Conservation (phyloP, 2,329 filamentous ascomycete genomes). For the Ceratocystis ficicola region DNA sequence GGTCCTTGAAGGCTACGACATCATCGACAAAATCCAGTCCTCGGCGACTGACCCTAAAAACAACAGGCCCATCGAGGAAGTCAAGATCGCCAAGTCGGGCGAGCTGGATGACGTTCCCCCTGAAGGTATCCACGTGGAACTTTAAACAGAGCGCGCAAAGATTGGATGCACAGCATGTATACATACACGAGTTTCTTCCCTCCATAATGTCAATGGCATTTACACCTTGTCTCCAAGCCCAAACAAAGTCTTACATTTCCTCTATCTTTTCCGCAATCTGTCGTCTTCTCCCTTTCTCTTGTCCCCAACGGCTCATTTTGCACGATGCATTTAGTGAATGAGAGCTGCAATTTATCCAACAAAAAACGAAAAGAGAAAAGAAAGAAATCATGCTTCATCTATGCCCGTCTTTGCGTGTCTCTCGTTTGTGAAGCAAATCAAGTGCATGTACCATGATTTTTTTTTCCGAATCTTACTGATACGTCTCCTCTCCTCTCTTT, state of each 20-base stretch:
- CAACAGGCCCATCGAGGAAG: slow-evolving; percentile 55
- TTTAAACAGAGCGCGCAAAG: slow-evolving; percentile 41
- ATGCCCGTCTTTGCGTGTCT: slow-evolving; percentile 13
- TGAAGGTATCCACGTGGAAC: slow-evolving; percentile 89
- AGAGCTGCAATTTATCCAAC: neutral
- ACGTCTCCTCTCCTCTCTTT: slow-evolving; percentile 1
- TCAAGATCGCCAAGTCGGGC: slow-evolving; percentile 75
- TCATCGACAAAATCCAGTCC: slow-evolving; percentile 69
- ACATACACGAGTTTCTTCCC: neutral
- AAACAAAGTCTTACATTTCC: neutral
- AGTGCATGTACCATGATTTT: neutral
- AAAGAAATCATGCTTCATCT: neutral
- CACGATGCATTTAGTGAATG: slow-evolving; percentile 11
- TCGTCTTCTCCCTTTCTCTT: neutral
- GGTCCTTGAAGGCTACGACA: slow-evolving; percentile 72
- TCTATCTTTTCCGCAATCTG: neutral
- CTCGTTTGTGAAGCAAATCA: slow-evolving; percentile 5
- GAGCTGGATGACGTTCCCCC: slow-evolving; percentile 61
- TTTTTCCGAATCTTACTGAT: slow-evolving; percentile 18
- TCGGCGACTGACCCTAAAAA: slow-evolving; percentile 45
- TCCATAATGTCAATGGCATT: neutral
- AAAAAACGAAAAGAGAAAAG: neutral
- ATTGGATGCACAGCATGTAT: slow-evolving; percentile 1
- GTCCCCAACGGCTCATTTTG: neutral
- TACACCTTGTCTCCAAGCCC: neutral